Evolutionary conservation across 78 protist genomes (phyloP).

Genomic region (Dictyostelium brefeldianum): DNA sequence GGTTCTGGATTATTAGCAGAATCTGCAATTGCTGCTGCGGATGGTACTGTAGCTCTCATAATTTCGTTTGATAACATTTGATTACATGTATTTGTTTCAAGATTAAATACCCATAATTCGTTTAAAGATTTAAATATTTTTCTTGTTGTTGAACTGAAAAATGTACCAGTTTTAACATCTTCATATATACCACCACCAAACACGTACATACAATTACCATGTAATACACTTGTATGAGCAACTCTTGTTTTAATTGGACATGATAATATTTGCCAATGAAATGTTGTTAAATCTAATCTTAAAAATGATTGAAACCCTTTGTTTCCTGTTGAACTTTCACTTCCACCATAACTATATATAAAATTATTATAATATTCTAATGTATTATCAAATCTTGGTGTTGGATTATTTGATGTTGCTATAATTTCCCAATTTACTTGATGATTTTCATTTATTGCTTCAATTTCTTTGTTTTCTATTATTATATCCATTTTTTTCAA

Average conservation of each 20-base stretch:
- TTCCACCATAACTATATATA: conserved; percentile 68
- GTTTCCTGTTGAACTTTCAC: neutral
- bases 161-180: conserved; percentile 37
- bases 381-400: conserved; percentile 66
- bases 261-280: conserved; percentile 46
- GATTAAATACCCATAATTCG: conserved; percentile 26
- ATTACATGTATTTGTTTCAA: neutral
- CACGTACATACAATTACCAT: conserved; percentile 42
- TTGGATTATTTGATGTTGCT: conserved; percentile 59
- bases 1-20: neutral
- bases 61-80: neutral
- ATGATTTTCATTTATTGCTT: too few relatives aligned
- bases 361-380: conserved; percentile 10
- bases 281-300: conserved; percentile 3
- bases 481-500: too few relatives aligned
- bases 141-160: neutral
- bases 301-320: conserved; percentile 12
- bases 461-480: too few relatives aligned
- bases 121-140: conserved; percentile 25
- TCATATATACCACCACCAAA: conserved; percentile 74
- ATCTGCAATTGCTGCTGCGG: neutral
- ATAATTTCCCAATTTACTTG: conserved; percentile 59
- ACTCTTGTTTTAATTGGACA: conserved; percentile 45
- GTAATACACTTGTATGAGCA: conserved; percentile 21
- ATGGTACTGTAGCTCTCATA: neutral